Evolutionary conservation across 129 eudicot genomes (phyloP), one percentile per base, ranked within the genome.

Genomic region (Oenanthe sinensis): DNA sequence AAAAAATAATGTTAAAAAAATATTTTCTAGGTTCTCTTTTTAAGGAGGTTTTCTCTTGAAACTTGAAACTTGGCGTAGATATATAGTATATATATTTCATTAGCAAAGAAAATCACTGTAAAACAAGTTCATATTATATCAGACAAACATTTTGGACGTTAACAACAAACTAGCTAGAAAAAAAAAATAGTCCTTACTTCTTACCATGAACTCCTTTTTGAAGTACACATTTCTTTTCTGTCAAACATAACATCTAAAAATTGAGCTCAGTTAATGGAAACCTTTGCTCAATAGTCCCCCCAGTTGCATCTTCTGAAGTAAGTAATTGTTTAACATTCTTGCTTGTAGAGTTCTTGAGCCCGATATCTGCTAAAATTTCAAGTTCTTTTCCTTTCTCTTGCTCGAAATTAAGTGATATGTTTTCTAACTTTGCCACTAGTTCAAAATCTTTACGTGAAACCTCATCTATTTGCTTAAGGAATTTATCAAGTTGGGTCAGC

Each of bases 391-490:
- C 85, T 43, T 55, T 62, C 43, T 83, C 83, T 80, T 79, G 82
- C 42, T 79, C 84, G 3, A 63, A 79, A 50, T 52, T 70, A 71
- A 65, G 81, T 81, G 82, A 49, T 77, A 86, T 80, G 24, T 86
- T 87, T 49, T 78, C 85, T 79, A 91, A 70, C 82, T 86, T 81
- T 20, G 71, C 79, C 77, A 74, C 80, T 70, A 91, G 65, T 72
- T 85, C 85, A 10, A 67, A 82, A 86, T 86, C 89, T 43, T 89
- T 81, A 65, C 46, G 28, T 36, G 72, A 86, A 79, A 83, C 80
- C 13, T 36, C 90, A 44, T 81, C 86, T 52, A 89, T 74, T 43
- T 75, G 83, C 60, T 42, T 63, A 28, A 75, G 79, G 46, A 82
- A 62, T 81, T 54, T 80, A 70, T 86, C 88, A 78, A 87, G 72